Base-by-base conservation (phyloP, 371 early-diverging fungal genomes). In the Mortierella sp. region DNA sequence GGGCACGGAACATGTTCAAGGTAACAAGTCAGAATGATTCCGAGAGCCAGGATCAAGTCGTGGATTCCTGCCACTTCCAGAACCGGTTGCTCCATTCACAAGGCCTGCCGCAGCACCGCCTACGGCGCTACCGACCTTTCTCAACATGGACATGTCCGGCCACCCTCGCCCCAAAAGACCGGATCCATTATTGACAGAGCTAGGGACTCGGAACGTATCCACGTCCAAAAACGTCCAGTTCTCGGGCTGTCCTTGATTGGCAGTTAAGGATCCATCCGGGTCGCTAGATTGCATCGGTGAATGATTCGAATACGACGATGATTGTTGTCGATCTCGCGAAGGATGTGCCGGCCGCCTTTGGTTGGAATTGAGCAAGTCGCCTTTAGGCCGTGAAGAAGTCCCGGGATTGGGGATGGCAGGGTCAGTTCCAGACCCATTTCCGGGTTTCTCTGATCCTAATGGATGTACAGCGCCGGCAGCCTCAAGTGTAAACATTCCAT, bases 221-320 rank as follows among this genome's bases (percentile, higher is more conserved):
- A 76, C 54, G 24, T 69, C 76, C 19, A 76, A 53, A 49, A 76
- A 65, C 0, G 76, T 76, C 76, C 76, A 76, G 56, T 76, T 76
- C 50, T 76, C 76, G 21, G 76, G 61, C 34, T 73, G 64, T 1
- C 55, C 50, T 13, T 55, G 67, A 16, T 31, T 39, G 2, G 64
- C 16, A 14, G 31, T 41, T 38, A 30, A 26, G 16, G 57, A 38
- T 14, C 51, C 18, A 19, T 49, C 55, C 19, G 41, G 39, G 13
- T 30, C 19, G 4, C 34, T 24, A 8, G 57, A 56, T 12, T 41
- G 45, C 42, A 26, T 45, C 13, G 28, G 60, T 21, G 51, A 19
- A 24, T 63, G 48, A 8, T 14, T 27, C 7, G 52, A 16, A 14
- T 58, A 58, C 7, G 21, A 18, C 62, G 52, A 34, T 7, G 63